phyloP scores from a whole-genome alignment of 495 filamentous ascomycete genomes.

The Penicillium robsamsonii region DNA sequence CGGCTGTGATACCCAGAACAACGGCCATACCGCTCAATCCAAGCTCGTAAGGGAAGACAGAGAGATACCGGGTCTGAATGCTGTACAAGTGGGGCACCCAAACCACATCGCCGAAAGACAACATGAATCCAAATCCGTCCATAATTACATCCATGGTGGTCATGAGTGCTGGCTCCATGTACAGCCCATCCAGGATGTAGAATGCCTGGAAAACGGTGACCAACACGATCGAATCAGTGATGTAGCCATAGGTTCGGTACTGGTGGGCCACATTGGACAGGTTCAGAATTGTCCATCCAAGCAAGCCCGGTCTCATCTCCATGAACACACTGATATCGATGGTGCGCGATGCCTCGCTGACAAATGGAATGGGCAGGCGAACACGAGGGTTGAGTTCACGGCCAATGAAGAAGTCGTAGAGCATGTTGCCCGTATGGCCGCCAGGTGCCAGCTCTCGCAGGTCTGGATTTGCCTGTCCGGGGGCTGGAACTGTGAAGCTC shows the following conservation, averaged over 20 bases:
- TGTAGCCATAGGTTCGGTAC: slow-evolving; percentile 74
- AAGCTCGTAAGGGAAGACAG: slow-evolving; percentile 75
- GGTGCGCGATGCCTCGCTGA: slow-evolving; percentile 48
- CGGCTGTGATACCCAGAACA: slow-evolving; percentile 60
- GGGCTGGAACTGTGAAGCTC: slow-evolving; percentile 72
- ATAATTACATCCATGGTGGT: slow-evolving; percentile 95
- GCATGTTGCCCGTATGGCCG: slow-evolving; percentile 76
- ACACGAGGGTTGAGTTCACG: slow-evolving; percentile 94
- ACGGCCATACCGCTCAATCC: slow-evolving; percentile 60
- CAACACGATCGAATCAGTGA: slow-evolving; percentile 86
- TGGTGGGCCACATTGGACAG: slow-evolving; percentile 83
- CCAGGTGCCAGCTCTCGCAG: slow-evolving; percentile 77
- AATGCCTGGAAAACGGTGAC: slow-evolving; percentile 74
- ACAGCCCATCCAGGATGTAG: slow-evolving; percentile 84
- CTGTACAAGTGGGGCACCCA: slow-evolving; percentile 94
- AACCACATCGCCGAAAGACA: slow-evolving; percentile 89
- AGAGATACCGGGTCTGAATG: slow-evolving; percentile 83
- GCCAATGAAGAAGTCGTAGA: slow-evolving; percentile 98
- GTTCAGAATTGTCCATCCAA: slow-evolving; percentile 87
- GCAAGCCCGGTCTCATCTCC: slow-evolving; percentile 87
- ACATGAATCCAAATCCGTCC: slow-evolving; percentile 96
- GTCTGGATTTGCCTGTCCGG: slow-evolving; percentile 58
- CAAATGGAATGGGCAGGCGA: slow-evolving; percentile 68
- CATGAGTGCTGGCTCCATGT: slow-evolving; percentile 86
- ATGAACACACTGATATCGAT: slow-evolving; percentile 90